A percentile compares a stretch with the other conserved stretches of the same genome.
phyloP scores from a whole-genome alignment of 495 filamentous ascomycete genomes.

The Lichina pygmaea region DNA sequence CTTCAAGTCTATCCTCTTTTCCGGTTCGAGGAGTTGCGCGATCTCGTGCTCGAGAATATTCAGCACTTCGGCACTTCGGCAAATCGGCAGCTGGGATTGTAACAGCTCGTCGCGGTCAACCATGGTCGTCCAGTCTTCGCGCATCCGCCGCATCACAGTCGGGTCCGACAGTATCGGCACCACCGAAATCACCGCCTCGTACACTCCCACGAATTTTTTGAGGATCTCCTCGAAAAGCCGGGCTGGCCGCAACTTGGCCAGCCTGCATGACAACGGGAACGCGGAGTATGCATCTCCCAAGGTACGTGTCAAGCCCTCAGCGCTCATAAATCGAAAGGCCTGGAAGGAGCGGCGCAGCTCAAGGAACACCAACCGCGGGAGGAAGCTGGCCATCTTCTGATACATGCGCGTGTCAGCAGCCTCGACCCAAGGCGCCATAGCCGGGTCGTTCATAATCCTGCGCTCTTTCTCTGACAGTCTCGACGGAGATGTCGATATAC shows the following conservation, averaged over 20 bases:
- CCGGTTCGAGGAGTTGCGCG: constrained; percentile 37
- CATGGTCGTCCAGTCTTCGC: constrained; percentile 61
- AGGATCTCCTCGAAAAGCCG: constrained; percentile 68
- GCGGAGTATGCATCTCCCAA: constrained; percentile 23
- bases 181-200: constrained; percentile 66
- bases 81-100: constrained; percentile 27
- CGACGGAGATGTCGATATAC: constrained; percentile 82
- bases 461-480: constrained; percentile 93
- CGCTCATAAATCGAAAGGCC: constrained; percentile 56
- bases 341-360: constrained; percentile 41
- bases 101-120: constrained; percentile 45
- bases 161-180: constrained; percentile 49
- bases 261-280: constrained; percentile 48
- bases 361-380: constrained; percentile 62
- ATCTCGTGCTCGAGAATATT: constrained; percentile 51
- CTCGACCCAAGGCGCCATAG: constrained; percentile 73
- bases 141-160: constrained; percentile 68
- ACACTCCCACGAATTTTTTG: constrained; percentile 66
- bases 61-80: constrained; percentile 36
- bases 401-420: constrained; percentile 91
- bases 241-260: constrained; percentile 67
- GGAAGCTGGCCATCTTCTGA: constrained; percentile 78
- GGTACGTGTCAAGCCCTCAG: constrained; percentile 2
- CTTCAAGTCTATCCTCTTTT: too few relatives aligned
- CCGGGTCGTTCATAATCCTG: constrained; percentile 62